phyloP scores from a whole-genome alignment of 208 protist species.

The Leishmania amazonensis region DNA sequence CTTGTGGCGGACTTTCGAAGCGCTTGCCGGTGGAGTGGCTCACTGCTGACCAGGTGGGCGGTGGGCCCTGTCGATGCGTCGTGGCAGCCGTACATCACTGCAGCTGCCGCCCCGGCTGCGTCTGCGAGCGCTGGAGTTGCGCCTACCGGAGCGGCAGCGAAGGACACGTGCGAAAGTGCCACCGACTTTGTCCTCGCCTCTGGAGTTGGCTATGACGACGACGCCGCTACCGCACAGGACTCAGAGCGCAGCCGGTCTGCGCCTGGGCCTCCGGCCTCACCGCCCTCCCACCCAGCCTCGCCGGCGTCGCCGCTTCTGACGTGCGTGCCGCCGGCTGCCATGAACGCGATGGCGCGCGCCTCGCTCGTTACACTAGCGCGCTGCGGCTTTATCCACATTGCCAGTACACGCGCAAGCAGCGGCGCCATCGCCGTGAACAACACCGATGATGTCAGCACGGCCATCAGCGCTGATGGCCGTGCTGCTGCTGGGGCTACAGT shows the following conservation, averaged over 20 bases:
- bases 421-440: background rate
- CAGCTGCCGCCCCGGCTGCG: background rate
- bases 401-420: background rate
- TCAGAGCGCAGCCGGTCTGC: conserved; percentile 14
- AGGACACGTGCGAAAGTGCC: background rate
- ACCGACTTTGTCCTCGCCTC: background rate
- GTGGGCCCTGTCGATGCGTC: conserved; percentile 48
- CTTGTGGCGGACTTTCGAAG: conserved; percentile 49
- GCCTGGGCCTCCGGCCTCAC: background rate
- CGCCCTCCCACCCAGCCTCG: background rate
- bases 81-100: conserved; percentile 12
- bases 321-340: conserved; percentile 13
- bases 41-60: conserved; percentile 53
- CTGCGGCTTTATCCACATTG: conserved; percentile 14
- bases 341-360: conserved; percentile 20
- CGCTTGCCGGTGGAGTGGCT: conserved; percentile 45
- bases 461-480: background rate
- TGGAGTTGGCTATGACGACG: background rate
- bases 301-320: background rate
- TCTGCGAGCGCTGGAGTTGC: background rate
- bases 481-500: background rate
- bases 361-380: conserved; percentile 23
- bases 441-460: background rate
- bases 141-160: background rate
- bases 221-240: background rate